Base-by-base conservation (phyloP, 2,329 filamentous ascomycete species). In the Fusarium continuum region DNA sequence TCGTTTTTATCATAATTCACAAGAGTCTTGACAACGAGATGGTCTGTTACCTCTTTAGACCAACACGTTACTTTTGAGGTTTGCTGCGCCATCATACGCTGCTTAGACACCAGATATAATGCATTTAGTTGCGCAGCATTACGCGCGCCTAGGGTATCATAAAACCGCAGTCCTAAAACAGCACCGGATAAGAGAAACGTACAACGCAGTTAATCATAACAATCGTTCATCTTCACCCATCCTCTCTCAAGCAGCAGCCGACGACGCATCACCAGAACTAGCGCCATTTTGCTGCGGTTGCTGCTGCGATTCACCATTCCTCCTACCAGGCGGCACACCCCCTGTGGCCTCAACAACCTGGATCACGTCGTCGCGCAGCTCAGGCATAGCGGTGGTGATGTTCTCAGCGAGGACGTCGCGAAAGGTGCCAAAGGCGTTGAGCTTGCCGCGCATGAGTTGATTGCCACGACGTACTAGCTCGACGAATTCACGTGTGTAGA, bases 401-500 rank as follows among this genome's bases (percentile, higher is more conserved):
- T 88, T 81, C 48, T 79, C 78, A 11, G 87, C 88, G 3, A 91
- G 78, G 20, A 86, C 79, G 75, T 90, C 86, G 48, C 87, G 78
- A 72, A 91, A 89, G 25, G 75, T 68, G 10, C 73, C 79, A 71
- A 90, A 91, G 29, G 87, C 88, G 68, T 77, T 74, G 75, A 82
- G 79, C 79, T 90, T 90, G 51, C 88, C 88, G 68, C 83, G 81
- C 78, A 88, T 82, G 60, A 88, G 78, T 80, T 90, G 88, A 77
- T 91, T 91, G 34, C 83, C 81, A 40, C 87, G 80, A 50, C 87
- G 79, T 20, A 88, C 87, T 47, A 88, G 80, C 83, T 91, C 88
- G 70, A 90, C 87, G 70, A 91, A 90, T 78, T 91, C 88, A 70
- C 88, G 82, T 50, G 88, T 91, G 80, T 91, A 91, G 68, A 91